Base-by-base conservation (phyloP, 805 yeast species). In the Candida glaebosa region DNA sequence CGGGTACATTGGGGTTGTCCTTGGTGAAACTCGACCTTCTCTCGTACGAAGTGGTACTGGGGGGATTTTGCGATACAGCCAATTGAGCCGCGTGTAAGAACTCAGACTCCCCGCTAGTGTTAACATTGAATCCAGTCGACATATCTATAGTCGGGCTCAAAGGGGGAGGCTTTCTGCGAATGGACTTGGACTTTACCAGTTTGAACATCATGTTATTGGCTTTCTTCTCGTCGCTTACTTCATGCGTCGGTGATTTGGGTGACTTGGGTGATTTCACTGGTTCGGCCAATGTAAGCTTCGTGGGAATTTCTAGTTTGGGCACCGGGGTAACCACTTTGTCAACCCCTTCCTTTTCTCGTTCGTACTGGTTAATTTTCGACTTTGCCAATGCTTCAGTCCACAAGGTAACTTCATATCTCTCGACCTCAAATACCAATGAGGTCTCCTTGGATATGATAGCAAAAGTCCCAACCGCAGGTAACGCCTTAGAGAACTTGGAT, bases 321-420 rank as follows among this genome's bases (percentile, higher is more conserved):
- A n/a, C n/a, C n/a, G n/a, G n/a, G n/a, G n/a, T n/a, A n/a, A n/a
- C n/a, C n/a, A n/a, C 34, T 35, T 34, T 47, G 44, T 15, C 39
- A 42, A 26, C 37, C 42, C n/a, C 33, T 47, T 46, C 26, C 51
- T 52, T 7, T 14, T 52, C 49, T 40, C 77, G 65, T 34, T 81
- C 84, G 43, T 65, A 70, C 24, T 75, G 78, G 31, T 68, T 64
- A 10, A 58, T 55, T 39, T 78, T 72, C 2, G 83, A 65, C 43
- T 67, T 71, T 4, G 75, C 76, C 15, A 82, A 57, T 0, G 75
- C 57, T 28, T 68, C 71, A 1, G 86, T 75, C 91, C 91, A 84
- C 15, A 64, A 54, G 10, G 69, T 61, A 1, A 78, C 65, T 28
- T 78, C 83, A 31, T 55, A 58, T 41, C 70, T 73, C 31, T 76